These are phyloP conservation scores for Forsythia suspensa DNA, from an alignment of 257 asterid species.

Conservation along the genomic window DNA sequence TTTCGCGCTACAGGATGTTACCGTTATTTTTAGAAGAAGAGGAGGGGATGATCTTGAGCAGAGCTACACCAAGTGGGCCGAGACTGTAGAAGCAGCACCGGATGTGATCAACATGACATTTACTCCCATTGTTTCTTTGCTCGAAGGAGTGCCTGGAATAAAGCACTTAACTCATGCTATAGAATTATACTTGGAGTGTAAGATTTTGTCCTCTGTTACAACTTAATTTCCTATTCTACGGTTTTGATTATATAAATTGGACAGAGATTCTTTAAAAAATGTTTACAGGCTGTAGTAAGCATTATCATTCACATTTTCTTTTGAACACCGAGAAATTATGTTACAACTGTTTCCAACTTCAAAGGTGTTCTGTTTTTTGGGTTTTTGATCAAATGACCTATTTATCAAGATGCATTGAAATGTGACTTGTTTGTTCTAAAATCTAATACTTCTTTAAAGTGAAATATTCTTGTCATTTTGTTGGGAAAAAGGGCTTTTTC, in stretches of 20 bases:
- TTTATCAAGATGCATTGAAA: neutral
- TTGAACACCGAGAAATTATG: too few species aligned
- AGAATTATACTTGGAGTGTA: slow-evolving; percentile 90
- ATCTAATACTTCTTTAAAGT: too few species aligned
- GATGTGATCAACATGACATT: slow-evolving; percentile 96
- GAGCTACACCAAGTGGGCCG: slow-evolving; percentile 89
- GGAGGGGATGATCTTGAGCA: slow-evolving; percentile 99
- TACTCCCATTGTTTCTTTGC: slow-evolving; percentile 82
- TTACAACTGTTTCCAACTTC: too few species aligned
- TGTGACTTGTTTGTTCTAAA: slow-evolving; percentile 1
- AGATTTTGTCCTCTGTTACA: slow-evolving; percentile 29
- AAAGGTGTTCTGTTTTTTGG: too few species aligned
- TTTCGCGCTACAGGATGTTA: slow-evolving; percentile 75
- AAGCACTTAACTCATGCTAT: slow-evolving; percentile 88
- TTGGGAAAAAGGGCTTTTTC: neutral
- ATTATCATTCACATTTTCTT: neutral
- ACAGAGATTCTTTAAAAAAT: neutral
- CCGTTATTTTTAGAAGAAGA: slow-evolving; percentile 95
- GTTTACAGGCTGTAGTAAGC: neutral
- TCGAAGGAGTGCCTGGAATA: slow-evolving; percentile 83
- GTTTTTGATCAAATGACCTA: neutral
- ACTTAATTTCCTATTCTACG: neutral
- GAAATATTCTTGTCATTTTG: slow-evolving; percentile 1
- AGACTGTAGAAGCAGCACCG: slow-evolving; percentile 86
- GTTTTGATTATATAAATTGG: neutral